Base-by-base conservation (phyloP, 1,284 basidiomycete genomes). In the Cystobasidiaceae sp. region DNA sequence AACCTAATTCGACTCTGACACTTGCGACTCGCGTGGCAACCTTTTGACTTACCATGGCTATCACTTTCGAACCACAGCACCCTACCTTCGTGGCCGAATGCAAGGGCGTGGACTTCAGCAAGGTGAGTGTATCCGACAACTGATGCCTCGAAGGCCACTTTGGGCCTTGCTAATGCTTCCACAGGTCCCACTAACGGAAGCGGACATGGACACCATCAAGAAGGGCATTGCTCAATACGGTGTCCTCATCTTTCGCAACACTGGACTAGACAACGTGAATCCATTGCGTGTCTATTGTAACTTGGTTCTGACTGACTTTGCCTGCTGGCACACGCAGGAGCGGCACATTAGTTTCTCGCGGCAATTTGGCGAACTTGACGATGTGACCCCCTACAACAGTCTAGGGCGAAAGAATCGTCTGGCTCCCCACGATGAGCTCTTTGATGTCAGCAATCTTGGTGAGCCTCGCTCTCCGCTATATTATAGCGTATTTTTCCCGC, bases 161-260 rank as follows among this genome's bases (percentile, higher is more conserved):
- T 4, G 27, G n/a, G n/a, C n/a, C 61, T 70, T 41, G 37, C 69
- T 13, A 57, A 67, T 45, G 60, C 48, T n/a, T 66, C 67, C 2
- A 21, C 23, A 46, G 45, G 23, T 25, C 15, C 39, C 54, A 7
- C 54, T 56, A n/a, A 25, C 33, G 4, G 34, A 33, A 3, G 32
- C 49, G n/a, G 39, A 32, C 9, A 34, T 55, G 13, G 23, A 49
- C 17, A 45, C 39, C n/a, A 37, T 43, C 9, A 44, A 51, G 7
- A 19, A 43, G 23, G 34, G 44, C 33, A 56, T 56, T n/a, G 30
- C 46, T 52, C 69, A 69, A 56, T 74, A 73, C 49, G 73, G 68
- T 15, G 71, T 74, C 3, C 69, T 73, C 23, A 68, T 74, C 28
- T 74, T 74, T 62, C 65, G 73, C 28, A 68, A 71, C 39, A 74